Evolutionary conservation across 495 filamentous ascomycete species (phyloP), one percentile per base, ranked within the genome.

Genomic region (Penicillium paxilli): DNA sequence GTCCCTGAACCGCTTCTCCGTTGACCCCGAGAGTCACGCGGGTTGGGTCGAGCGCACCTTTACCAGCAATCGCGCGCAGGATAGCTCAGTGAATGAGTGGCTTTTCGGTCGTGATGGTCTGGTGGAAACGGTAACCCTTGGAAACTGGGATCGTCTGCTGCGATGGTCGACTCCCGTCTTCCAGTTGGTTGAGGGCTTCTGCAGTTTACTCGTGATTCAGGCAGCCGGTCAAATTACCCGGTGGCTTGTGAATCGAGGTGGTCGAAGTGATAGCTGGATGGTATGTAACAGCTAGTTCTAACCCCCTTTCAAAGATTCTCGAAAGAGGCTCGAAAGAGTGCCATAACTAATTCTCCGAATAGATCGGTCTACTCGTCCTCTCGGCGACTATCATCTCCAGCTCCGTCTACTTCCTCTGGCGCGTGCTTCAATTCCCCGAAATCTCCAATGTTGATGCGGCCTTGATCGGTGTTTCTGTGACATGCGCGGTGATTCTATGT

Each of bases 211-310:
- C 53, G 94, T 98, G 45, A 97, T 98, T 49, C 94, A 98, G 70
- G 89, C 92, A 12, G 85, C 87, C 25, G 94, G 94, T 1, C 92
- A 96, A 66, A 91, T 97, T 49, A 96, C 94, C n/a, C 82, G 91
- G 63, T 96, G 90, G 87, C 83, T 97, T 17, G 92, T 97, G 38
- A 98, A 97, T 69, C 71, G 87, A 46, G 77, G 86, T 52, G 91
- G 91, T 51, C 83, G 90, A 56, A 91, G 91, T 56, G 94, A 98
- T 74, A 94, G 86, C 55, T 98, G 94, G 94, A 93, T 97, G 88
- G 92, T 95, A 82, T 67, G 85, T 78, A 25, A 58, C 49, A 23
- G 57, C 22, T 24, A 20, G 3, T 23, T 19, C 10, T 38, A 19
- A 22, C 14, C 6, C n/a, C 4, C 33, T 5, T 25, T n/a, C 22